Base-by-base conservation (phyloP, 306 rosid genomes). In the Dryas alaskensis region DNA sequence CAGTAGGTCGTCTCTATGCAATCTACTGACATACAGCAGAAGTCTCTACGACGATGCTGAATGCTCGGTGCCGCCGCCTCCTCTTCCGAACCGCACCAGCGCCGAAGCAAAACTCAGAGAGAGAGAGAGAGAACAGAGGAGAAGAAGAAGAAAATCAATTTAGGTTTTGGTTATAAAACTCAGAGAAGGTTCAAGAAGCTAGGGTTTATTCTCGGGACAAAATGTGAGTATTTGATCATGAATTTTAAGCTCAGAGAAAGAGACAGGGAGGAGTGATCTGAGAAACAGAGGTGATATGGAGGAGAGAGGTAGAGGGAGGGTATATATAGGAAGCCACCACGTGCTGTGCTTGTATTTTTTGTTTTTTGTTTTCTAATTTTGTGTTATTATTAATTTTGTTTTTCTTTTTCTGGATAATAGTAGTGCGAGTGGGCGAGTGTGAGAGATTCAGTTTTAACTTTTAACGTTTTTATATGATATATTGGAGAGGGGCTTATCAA, bases 1-100 rank as follows among this genome's bases (percentile, higher is more conserved):
- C 81, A 82, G 46, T 77, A 84, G 46, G 79, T 80, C 79, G 79
- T 80, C 79, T 86, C 90, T 73, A 59, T 60, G 64, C 90, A 85
- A 74, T 87, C 87, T 68, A 70, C 80, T 90, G 93, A 90, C 93
- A 90, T 90, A 82, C 93, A 90, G 93, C 89, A 76, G 63, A 40
- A 63, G 76, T 67, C 87, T 65, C 77, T 68, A 65, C 37, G 37
- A 49, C 11, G 47, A 16, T 43, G 53, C 76, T 31, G 76, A 54
- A 73, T 74, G 62, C 70, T 22, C 55, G 27, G 17, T 25, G 42
- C 59, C 55, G 47, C 74, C 61, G 31, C 67, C 66, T 60, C 53
- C 68, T 72, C 78, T 67, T 63, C 47, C 70, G 65, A 59, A 39
- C 42, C 80, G 65, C 60, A 64, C 82, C 78, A 69, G 70, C 73